These are phyloP conservation scores for Penicillium hesseltinei DNA, from an alignment of 2,329 filamentous ascomycete species.

Conservation along the genomic window DNA sequence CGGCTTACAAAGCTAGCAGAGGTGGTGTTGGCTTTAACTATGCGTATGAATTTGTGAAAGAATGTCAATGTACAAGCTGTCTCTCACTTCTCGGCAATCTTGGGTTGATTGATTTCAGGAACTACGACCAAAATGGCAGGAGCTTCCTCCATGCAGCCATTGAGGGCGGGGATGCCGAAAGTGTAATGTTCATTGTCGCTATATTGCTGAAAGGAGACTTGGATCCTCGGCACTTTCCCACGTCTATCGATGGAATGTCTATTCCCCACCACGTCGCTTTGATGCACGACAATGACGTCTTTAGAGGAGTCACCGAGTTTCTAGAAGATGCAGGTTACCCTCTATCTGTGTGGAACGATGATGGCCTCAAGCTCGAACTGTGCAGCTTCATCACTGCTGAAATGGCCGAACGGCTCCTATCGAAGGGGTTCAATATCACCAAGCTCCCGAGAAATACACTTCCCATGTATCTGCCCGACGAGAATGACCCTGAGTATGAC, in stretches of 20 bases:
- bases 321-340: background rate
- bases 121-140: constrained; percentile 1
- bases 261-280: constrained; percentile 5
- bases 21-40: background rate
- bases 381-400: constrained; percentile 1
- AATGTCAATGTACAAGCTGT: background rate
- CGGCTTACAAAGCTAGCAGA: background rate
- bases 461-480: background rate
- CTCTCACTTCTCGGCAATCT: background rate
- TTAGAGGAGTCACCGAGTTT: background rate
- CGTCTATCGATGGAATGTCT: background rate
- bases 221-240: constrained; percentile 2
- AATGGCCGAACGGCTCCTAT: constrained; percentile 1
- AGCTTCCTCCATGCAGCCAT: background rate
- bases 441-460: constrained; percentile 4
- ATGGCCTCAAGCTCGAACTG: constrained; percentile 2
- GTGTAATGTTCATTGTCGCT: background rate
- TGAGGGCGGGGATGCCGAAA: background rate
- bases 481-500: background rate
- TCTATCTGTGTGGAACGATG: constrained; percentile 3
- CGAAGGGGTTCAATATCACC: constrained; percentile 2
- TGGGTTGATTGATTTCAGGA: background rate
- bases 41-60: background rate
- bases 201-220: background rate
- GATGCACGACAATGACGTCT: background rate